Conservation (phyloP, 768 basidiomycete species). For the Russula virescens region DNA sequence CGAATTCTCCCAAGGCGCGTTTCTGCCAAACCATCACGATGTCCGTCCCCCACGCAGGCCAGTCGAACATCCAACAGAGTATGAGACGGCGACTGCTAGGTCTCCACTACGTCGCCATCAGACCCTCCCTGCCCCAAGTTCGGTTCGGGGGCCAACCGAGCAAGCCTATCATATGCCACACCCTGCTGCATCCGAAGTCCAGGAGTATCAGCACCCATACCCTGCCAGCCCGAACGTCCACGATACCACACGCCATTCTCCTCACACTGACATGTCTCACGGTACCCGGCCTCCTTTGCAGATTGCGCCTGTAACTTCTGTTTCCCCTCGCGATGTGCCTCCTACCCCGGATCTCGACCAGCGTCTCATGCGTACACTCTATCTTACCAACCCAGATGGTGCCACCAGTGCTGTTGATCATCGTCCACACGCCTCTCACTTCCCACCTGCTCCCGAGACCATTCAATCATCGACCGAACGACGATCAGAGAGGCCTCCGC, state of each 20-base stretch:
- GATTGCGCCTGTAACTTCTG: neutral
- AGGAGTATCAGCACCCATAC: neutral
- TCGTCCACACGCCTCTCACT: neutral
- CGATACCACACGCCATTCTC: too few relatives aligned
- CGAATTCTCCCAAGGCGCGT: slow-evolving; percentile 11
- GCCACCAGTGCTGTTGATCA: neutral
- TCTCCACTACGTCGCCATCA: slow-evolving; percentile 14
- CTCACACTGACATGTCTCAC: neutral
- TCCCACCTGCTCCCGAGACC: neutral
- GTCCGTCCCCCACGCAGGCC: neutral
- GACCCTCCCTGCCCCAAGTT: slow-evolving; percentile 8
- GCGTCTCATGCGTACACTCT: slow-evolving; percentile 13
- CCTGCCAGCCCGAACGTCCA: neutral
- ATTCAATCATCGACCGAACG: neutral
- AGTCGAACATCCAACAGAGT: neutral
- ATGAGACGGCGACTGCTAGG: neutral
- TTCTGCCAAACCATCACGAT: slow-evolving; percentile 13
- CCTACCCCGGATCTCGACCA: slow-evolving; percentile 7
- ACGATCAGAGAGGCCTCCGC: neutral
- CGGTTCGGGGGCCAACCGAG: neutral
- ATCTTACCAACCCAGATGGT: slow-evolving; percentile 20
- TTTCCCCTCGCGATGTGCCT: neutral
- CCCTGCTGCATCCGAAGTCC: neutral
- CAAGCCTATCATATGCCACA: slow-evolving; percentile 5
- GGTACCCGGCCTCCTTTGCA: neutral